A percentile compares a stretch with the other conserved stretches of the same genome.
phyloP scores from a whole-genome alignment of 306 rosid species.

The Oemleria cerasiformis region DNA sequence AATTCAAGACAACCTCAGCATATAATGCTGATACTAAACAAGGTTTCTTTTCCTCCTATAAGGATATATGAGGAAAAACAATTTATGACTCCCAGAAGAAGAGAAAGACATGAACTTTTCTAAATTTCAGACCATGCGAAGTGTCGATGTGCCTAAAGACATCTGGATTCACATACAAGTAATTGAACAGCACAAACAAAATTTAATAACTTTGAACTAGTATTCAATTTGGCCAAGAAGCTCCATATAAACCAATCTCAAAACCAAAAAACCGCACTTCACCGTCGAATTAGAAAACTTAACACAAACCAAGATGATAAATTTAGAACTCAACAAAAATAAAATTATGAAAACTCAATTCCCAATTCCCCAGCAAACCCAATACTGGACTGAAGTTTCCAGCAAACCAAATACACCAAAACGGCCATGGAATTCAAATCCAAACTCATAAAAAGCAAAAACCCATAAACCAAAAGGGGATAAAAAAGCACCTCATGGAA shows the following conservation, averaged over 20 bases:
- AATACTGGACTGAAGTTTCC: slow-evolving; percentile 15
- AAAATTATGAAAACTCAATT: background rate
- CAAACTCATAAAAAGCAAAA: slow-evolving; percentile 10
- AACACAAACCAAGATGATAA: background rate
- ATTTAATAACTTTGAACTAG: background rate
- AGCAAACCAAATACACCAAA: background rate
- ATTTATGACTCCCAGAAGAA: background rate
- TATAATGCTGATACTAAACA: background rate
- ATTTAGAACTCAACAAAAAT: background rate
- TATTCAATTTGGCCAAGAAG: background rate
- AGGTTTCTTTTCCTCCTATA: background rate
- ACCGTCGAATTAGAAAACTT: background rate
- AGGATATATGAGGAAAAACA: background rate
- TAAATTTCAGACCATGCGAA: background rate
- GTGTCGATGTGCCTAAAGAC: background rate
- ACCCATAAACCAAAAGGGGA: slow-evolving; percentile 9
- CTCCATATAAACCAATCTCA: background rate
- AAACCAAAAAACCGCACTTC: background rate
- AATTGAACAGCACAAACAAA: background rate
- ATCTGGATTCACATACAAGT: background rate
- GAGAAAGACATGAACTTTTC: background rate
- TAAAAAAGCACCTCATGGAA: slow-evolving; percentile 63
- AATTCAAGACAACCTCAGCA: background rate
- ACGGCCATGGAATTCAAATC: slow-evolving; percentile 18
- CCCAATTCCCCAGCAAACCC: slow-evolving; percentile 7